These are phyloP conservation scores for Phaeosphaeriaceae sp. DNA, from an alignment of 2,329 filamentous ascomycete species.

Conservation along the genomic window DNA sequence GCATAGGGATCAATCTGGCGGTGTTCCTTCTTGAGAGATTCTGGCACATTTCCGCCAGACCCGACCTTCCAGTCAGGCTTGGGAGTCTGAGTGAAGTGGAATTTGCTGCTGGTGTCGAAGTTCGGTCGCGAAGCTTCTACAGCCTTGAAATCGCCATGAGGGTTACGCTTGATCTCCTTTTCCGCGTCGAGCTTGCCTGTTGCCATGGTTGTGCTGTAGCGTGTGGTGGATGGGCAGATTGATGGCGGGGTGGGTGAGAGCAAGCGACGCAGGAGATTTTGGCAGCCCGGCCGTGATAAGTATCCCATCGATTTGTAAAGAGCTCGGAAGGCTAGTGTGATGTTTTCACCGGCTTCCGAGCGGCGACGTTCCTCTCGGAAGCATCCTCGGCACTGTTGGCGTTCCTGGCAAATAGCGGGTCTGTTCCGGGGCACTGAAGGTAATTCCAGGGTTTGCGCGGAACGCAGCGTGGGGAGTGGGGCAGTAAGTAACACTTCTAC, in stretches of 20 bases:
- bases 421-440: slow-evolving; percentile 18
- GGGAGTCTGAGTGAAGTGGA: slow-evolving; percentile 69
- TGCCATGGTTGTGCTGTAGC: slow-evolving; percentile 18
- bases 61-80: slow-evolving; percentile 71
- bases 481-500: background rate
- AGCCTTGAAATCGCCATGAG: slow-evolving; percentile 76
- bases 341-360: background rate
- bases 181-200: slow-evolving; percentile 54
- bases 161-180: slow-evolving; percentile 64
- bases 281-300: background rate
- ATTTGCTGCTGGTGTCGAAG: slow-evolving; percentile 60
- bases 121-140: slow-evolving; percentile 71
- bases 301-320: background rate
- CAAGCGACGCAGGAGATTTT: background rate
- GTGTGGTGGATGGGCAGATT: slow-evolving; percentile 5
- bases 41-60: slow-evolving; percentile 66
- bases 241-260: background rate
- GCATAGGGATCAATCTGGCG: slow-evolving; percentile 82
- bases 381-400: slow-evolving; percentile 2
- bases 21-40: slow-evolving; percentile 65
- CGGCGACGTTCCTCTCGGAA: background rate
- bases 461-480: background rate
- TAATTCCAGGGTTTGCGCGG: slow-evolving; percentile 11
- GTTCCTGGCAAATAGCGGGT: slow-evolving; percentile 23
- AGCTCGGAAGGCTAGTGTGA: background rate